These are phyloP conservation scores for Termitomyces sp. DNA, from an alignment of 768 basidiomycete genomes.

Conservation along the genomic window DNA sequence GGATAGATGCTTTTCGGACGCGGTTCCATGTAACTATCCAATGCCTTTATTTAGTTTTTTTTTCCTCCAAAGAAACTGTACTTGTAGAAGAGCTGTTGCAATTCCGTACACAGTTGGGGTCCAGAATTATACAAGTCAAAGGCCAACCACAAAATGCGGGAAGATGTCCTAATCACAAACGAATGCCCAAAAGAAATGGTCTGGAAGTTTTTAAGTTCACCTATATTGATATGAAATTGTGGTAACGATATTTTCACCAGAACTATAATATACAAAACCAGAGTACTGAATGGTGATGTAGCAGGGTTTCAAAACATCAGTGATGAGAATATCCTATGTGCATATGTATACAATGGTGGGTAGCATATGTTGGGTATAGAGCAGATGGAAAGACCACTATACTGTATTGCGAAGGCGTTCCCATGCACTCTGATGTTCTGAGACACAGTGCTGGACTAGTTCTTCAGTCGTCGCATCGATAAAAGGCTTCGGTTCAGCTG, in stretches of 20 bases:
- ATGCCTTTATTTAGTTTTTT: not conserved
- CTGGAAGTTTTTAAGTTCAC: no score
- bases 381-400: not conserved
- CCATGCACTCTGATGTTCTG: constrained; percentile 47
- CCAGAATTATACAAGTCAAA: not conserved
- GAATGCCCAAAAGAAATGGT: no score
- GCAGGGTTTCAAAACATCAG: not conserved
- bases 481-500: constrained; percentile 30
- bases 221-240: no score
- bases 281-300: not conserved
- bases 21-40: not conserved
- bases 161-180: no score
- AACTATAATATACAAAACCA: not conserved
- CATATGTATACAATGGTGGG: not conserved
- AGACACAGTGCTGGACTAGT: constrained; percentile 42
- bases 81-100: not conserved
- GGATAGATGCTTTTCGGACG: no score
- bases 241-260: not conserved
- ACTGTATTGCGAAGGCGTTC: constrained; percentile 26
- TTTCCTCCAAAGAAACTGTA: not conserved
- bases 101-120: not conserved
- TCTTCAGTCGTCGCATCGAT: constrained; percentile 32
- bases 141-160: not conserved
- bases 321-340: not conserved
- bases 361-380: not conserved